These are phyloP conservation scores for Tripterygium wilfordii DNA, from an alignment of 177 flowering plant species.

Conservation along the genomic window DNA sequence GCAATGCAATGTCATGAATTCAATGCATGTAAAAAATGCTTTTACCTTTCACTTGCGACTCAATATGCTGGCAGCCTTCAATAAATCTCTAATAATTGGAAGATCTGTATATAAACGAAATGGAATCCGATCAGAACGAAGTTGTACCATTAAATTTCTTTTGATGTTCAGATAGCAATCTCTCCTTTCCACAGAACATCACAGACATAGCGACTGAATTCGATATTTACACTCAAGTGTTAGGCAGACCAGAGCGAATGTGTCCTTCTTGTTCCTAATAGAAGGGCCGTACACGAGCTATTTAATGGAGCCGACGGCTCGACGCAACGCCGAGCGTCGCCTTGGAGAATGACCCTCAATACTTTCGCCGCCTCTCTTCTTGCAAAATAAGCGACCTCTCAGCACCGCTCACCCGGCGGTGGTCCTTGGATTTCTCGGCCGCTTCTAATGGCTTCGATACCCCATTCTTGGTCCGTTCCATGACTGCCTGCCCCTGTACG, in stretches of 20 bases:
- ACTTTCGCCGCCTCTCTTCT: constrained; percentile 92
- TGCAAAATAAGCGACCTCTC: constrained; percentile 80
- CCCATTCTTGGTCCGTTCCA: no score
- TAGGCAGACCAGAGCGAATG: no score
- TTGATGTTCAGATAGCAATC: no score
- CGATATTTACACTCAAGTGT: no score
- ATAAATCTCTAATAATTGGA: constrained; percentile 62
- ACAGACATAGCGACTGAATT: no score
- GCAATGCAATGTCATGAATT: background rate
- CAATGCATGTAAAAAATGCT: background rate
- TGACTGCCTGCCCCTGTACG: no score
- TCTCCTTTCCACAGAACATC: no score
- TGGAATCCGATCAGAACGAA: no score
- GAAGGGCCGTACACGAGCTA: constrained; percentile 73
- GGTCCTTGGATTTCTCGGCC: constrained; percentile 12
- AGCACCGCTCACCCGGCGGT: constrained; percentile 26
- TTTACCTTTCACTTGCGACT: constrained; percentile 83
- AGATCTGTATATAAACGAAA: no score
- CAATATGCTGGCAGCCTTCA: constrained; percentile 39
- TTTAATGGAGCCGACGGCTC: constrained; percentile 79
- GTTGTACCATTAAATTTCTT: no score
- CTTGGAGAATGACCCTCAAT: constrained; percentile 52
- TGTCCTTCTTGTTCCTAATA: constrained; percentile 78
- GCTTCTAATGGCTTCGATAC: no score
- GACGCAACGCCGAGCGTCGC: constrained; percentile 73